Conservation (phyloP, 2,329 filamentous ascomycete species). For the Ophiobolus disseminans region DNA sequence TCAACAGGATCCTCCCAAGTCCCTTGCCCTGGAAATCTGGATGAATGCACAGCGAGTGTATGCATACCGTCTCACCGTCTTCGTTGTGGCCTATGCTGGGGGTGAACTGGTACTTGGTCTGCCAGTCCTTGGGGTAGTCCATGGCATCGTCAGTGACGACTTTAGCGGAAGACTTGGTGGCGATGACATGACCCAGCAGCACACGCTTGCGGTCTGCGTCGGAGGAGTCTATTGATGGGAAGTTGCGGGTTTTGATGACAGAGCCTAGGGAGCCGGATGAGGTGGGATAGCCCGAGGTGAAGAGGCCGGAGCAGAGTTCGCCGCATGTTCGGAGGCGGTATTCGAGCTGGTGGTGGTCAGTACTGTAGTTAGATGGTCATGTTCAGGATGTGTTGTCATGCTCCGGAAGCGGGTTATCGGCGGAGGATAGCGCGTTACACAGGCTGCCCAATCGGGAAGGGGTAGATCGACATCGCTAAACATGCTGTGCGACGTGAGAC, state of each 20-base stretch:
- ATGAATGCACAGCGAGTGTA: slow-evolving; percentile 83
- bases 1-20: slow-evolving; percentile 75
- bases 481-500: no score
- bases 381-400: no score
- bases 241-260: slow-evolving; percentile 62
- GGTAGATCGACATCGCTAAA: no score
- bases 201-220: slow-evolving; percentile 66
- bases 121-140: slow-evolving; percentile 74
- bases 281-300: slow-evolving; percentile 70
- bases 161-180: slow-evolving; percentile 70
- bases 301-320: slow-evolving; percentile 80
- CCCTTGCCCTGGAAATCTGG: slow-evolving; percentile 77
- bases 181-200: slow-evolving; percentile 78
- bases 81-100: slow-evolving; percentile 71
- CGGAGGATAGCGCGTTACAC: slow-evolving; percentile 4
- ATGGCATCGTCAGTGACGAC: slow-evolving; percentile 79
- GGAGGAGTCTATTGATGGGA: slow-evolving; percentile 66
- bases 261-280: slow-evolving; percentile 51
- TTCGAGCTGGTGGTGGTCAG: slow-evolving; percentile 63
- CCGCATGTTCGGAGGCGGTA: slow-evolving; percentile 79
- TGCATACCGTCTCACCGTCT: slow-evolving; percentile 73
- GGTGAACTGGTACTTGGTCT: slow-evolving; percentile 49
- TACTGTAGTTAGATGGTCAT: neutral
- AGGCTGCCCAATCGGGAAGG: slow-evolving; percentile 5
- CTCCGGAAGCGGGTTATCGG: no score